phyloP scores from a whole-genome alignment of 805 yeast species.

The Wickerhamomyces alni region DNA sequence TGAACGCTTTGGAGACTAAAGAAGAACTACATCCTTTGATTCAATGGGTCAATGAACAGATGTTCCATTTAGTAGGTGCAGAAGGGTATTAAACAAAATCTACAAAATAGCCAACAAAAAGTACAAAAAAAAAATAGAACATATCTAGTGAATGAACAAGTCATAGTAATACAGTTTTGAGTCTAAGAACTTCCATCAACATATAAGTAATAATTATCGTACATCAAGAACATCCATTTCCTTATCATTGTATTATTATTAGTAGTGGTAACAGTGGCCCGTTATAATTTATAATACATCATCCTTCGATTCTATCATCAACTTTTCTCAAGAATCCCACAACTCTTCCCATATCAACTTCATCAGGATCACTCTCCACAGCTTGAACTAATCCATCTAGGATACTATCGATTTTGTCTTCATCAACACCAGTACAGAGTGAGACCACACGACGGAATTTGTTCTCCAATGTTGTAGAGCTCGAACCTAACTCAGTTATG shows the following conservation, averaged over 20 bases:
- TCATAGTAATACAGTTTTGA: too few relatives aligned
- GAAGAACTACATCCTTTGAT: conserved; percentile 20
- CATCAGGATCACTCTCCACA: conserved; percentile 80
- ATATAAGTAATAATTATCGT: too few relatives aligned
- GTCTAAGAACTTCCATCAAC: too few relatives aligned
- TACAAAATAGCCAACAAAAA: neutral
- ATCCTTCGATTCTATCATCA: conserved; percentile 23
- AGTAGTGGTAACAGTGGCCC: too few relatives aligned
- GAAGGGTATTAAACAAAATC: conserved; percentile 2
- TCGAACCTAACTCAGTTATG: conserved; percentile 44
- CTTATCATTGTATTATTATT: too few relatives aligned
- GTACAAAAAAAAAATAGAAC: neutral
- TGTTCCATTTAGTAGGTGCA: conserved; percentile 30
- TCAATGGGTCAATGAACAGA: conserved; percentile 23
- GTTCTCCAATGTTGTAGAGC: conserved; percentile 52
- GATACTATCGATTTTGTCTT: conserved; percentile 70
- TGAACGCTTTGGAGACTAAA: conserved; percentile 7
- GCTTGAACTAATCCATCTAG: conserved; percentile 84
- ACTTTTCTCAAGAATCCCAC: conserved; percentile 49
- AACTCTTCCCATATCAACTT: conserved; percentile 51
- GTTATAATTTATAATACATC: too few relatives aligned
- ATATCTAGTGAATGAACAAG: too few relatives aligned
- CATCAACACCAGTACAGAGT: conserved; percentile 83
- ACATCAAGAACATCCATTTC: too few relatives aligned
- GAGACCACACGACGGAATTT: conserved; percentile 88